phyloP scores from a whole-genome alignment of 2,329 filamentous ascomycete species.

The Arthroderma sp. region DNA sequence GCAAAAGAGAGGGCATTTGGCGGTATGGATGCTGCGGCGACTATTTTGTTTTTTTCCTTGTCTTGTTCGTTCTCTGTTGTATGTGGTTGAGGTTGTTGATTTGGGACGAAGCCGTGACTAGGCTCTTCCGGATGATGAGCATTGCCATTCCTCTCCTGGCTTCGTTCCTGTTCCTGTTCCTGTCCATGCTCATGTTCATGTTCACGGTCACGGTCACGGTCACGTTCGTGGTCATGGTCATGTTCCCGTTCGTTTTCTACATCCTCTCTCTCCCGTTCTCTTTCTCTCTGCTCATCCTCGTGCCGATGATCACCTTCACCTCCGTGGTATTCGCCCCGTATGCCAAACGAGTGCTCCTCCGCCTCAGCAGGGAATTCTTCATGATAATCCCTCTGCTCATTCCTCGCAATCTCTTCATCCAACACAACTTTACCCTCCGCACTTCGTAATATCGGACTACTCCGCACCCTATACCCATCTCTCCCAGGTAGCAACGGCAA shows the following conservation, averaged over 20 bases:
- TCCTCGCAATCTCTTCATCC: slow-evolving; percentile 91
- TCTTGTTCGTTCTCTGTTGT: background rate
- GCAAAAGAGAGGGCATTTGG: slow-evolving; percentile 67
- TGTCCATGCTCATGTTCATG: slow-evolving; percentile 15
- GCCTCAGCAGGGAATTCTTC: slow-evolving; percentile 73
- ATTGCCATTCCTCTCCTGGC: background rate
- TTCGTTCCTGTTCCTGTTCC: slow-evolving; percentile 10
- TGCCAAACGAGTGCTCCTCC: slow-evolving; percentile 35
- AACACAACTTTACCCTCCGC: slow-evolving; percentile 85
- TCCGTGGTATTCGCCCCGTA: slow-evolving; percentile 22
- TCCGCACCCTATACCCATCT: slow-evolving; percentile 77
- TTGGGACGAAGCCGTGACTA: background rate
- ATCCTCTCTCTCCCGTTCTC: slow-evolving; percentile 5
- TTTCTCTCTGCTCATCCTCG: background rate
- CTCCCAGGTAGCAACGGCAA: slow-evolving; percentile 72
- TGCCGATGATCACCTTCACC: slow-evolving; percentile 12
- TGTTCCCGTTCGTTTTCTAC: slow-evolving; percentile 13
- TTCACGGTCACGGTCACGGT: slow-evolving; percentile 13
- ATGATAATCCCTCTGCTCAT: slow-evolving; percentile 75
- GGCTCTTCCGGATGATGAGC: background rate
- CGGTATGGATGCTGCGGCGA: slow-evolving; percentile 31
- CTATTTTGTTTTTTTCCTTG: background rate
- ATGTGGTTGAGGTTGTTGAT: background rate
- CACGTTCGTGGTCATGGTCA: slow-evolving; percentile 16
- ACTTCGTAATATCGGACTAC: slow-evolving; percentile 81